Evolutionary conservation across 768 basidiomycete species (phyloP), one percentile per base, ranked within the genome.

Genomic region (Pleurotus djamor): DNA sequence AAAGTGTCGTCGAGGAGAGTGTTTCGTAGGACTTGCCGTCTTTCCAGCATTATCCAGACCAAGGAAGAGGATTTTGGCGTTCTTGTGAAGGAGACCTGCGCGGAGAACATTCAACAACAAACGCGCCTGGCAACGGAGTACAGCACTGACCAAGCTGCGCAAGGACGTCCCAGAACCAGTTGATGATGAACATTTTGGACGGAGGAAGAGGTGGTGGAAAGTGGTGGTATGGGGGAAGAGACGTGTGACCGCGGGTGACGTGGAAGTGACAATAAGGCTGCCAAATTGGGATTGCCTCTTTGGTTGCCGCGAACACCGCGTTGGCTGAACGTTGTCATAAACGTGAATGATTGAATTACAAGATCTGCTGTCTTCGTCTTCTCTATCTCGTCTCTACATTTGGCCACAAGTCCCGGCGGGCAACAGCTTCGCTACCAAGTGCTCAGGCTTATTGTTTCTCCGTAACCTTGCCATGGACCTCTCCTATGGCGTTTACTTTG

Each of bases 31-130:
- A 59, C 89, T 60, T 63, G 97, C 96, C 61, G 97, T 98, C 84
- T 98, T 99, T 71, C 97, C 96, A 55, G 97, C 97, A 80, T 98
- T 99, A 73, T 98, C 96, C 58, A 98, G 85, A 63, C 97, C 97
- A 55, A 99, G 85, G 87, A 99, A 99, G 63, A 99, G 85, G 72
- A 99, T 97, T 85, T 98, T 99, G 65, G 97, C 97, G 72, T 97
- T 98, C 90, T 99, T 97, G 82, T 95, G 92, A 77, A 89, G 68
- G 67, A 96, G 82, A 64, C 94, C 94, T 96, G 63, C 37, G 50
- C 45, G 37, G 43, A 59, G 17, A 32, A 9, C 32, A 49, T 34
- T 59, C 21, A 9, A 16, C 9, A 54, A 14, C 10, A 4, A 7
- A 43, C 47, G 16, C 17, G 41, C n/a, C 47, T 21, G 52, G 14